phyloP scores from a whole-genome alignment of 2,329 filamentous ascomycete species.

The Erysiphe pulchra region DNA sequence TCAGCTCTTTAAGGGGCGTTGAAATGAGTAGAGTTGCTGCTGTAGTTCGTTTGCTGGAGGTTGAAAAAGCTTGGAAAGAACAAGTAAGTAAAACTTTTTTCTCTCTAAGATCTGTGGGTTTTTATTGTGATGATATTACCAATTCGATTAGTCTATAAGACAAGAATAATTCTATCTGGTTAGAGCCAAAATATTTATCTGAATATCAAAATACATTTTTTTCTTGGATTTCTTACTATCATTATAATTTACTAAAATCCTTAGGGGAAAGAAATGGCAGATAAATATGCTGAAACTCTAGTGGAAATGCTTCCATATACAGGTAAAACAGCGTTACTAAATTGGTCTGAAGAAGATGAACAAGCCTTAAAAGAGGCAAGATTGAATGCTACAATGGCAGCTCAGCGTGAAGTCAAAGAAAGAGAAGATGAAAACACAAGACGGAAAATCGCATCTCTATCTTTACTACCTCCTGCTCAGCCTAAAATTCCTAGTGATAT shows the following conservation, averaged over 20 bases:
- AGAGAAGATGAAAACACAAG: not conserved
- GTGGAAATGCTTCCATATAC: conserved; percentile 56
- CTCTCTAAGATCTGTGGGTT: conserved; percentile 6
- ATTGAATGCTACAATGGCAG: not conserved
- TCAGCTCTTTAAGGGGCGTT: conserved; percentile 35
- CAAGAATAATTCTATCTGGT: conserved; percentile 42
- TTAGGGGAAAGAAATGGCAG: conserved; percentile 53
- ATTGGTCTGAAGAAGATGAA: not conserved
- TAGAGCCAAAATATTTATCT: conserved; percentile 32
- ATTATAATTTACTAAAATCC: conserved; percentile 1
- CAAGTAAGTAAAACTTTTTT: conserved; percentile 25
- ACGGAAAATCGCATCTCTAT: not conserved
- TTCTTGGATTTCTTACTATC: not conserved
- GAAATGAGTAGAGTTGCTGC: conserved; percentile 46
- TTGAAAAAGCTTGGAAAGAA: conserved; percentile 38
- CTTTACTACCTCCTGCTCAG: not conserved
- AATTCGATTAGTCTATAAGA: conserved; percentile 99
- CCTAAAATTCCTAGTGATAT: conserved; percentile 21
- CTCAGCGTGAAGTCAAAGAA: not conserved
- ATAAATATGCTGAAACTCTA: conserved; percentile 51
- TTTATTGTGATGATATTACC: conserved; percentile 41
- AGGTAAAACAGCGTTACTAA: not conserved
- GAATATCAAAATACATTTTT: not conserved
- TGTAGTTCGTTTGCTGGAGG: conserved; percentile 40
- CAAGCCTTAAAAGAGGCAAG: not conserved